Conservation (phyloP, 2,329 filamentous ascomycete species). For the Phyllosticta paracitricarpa region DNA sequence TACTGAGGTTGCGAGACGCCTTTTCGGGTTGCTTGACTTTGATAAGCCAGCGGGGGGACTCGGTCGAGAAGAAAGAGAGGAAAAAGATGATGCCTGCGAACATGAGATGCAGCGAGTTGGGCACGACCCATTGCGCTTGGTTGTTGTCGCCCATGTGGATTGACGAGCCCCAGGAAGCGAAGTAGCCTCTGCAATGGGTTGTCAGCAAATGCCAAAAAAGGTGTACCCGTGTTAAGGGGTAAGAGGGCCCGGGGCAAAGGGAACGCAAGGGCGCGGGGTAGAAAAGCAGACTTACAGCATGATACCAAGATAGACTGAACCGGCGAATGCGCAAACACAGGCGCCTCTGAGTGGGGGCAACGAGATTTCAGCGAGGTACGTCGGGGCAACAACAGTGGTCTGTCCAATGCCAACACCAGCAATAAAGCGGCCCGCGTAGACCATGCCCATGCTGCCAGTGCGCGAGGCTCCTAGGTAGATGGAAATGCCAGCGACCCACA, state of each 20-base stretch:
- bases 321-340: constrained; percentile 61
- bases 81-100: constrained; percentile 63
- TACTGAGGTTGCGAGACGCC: constrained; percentile 46
- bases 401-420: constrained; percentile 57
- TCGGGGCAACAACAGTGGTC: constrained; percentile 57
- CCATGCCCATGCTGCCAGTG: constrained; percentile 33
- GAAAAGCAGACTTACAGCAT: constrained; percentile 40
- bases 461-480: constrained; percentile 30
- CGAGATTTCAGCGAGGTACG: constrained; percentile 64
- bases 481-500: constrained; percentile 32
- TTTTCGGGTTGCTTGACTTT: constrained; percentile 52
- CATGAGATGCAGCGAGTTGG: constrained; percentile 67
- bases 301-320: constrained; percentile 66
- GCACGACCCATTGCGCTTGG: constrained; percentile 47
- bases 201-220: background rate
- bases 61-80: constrained; percentile 57
- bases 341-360: constrained; percentile 61
- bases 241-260: too few species aligned
- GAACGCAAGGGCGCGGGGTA: background rate
- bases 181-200: constrained; percentile 46
- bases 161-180: constrained; percentile 50
- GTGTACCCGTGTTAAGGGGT: too few species aligned
- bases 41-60: constrained; percentile 62
- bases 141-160: constrained; percentile 40
- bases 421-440: constrained; percentile 58